Percentiles rank a stretch among this genome's conserved stretches.
Conservation (phyloP, 768 basidiomycete species). For the Jaapia argillacea region DNA sequence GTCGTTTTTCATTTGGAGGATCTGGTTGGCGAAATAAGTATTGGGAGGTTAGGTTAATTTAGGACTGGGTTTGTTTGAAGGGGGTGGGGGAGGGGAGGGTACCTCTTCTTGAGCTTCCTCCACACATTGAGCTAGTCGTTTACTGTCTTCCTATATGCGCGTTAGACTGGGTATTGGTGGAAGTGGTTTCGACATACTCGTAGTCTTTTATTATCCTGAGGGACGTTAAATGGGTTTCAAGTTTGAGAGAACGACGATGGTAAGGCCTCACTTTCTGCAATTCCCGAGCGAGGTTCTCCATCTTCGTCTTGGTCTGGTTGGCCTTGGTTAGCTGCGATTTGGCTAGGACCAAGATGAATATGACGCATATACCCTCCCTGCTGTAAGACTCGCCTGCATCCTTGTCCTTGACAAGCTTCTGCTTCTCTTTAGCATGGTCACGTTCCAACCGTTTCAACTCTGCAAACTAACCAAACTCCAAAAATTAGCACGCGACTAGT, state of each 20-base stretch:
- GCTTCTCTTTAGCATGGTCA: slow-evolving; percentile 87
- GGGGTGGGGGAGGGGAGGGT: not conserved
- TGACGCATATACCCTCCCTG: slow-evolving; percentile 2
- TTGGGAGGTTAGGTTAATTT: not conserved
- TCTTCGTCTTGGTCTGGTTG: slow-evolving; percentile 81
- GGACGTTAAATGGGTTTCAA: slow-evolving; percentile 9
- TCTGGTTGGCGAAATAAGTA: slow-evolving; percentile 40
- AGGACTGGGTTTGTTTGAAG: not conserved
- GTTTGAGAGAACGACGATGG: not conserved
- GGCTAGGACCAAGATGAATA: slow-evolving; percentile 29
- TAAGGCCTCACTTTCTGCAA: slow-evolving; percentile 73
- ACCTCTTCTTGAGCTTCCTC: slow-evolving; percentile 85
- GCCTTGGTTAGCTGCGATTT: slow-evolving; percentile 82
- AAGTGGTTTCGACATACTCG: slow-evolving; percentile 38
- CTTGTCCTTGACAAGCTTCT: slow-evolving; percentile 85
- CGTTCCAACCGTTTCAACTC: slow-evolving; percentile 81
- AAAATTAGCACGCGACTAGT: slow-evolving; percentile 6
- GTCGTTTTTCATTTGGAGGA: slow-evolving; percentile 74
- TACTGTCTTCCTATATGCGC: slow-evolving; percentile 65
- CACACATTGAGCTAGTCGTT: slow-evolving; percentile 69
- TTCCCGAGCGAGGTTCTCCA: slow-evolving; percentile 85
- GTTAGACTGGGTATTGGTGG: not conserved
- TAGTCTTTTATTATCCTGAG: slow-evolving; percentile 81
- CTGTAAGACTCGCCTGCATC: slow-evolving; percentile 53
- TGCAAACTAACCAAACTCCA: slow-evolving; percentile 49